Evolutionary conservation across 345 rosid species (phyloP), one percentile per base, ranked within the genome.

Genomic region (Eucalyptus viminalis): DNA sequence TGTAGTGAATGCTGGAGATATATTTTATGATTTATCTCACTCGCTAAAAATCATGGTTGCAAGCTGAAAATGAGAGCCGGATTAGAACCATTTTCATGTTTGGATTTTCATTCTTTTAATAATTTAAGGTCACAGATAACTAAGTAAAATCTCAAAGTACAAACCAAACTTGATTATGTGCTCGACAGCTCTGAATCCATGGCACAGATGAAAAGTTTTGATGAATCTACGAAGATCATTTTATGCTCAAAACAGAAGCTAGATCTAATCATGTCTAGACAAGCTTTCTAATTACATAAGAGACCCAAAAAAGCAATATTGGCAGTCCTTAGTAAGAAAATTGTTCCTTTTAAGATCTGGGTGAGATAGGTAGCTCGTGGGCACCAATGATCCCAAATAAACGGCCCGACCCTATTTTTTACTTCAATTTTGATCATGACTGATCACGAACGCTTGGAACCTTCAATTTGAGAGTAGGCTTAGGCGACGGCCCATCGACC

Each of bases 231-330:
- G 31, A 31, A 31, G 43, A 31, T 31, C 3, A 34, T 34, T 67
- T 16, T 2, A 15, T 56, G 0, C 43, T n/a, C 40, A 1, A 16
- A 2, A 9, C 1, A 6, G 0, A 31, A 21, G 2, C 4, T 34
- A 5, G 45, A 72, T 0, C 81, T 4, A 37, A 72, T 34, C 25
- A 34, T 19, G 81, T 72, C 5, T 19, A 19, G 8, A 72, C 8
- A 34, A 4, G 81, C 81, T 43, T 25, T 72, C 14, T 6, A 10
- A 17, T 34, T 2, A 72, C 44, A 9, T 2, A 9, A 34, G 7
- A 10, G 8, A 34, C 45, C 25, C 81, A 34, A 19, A 34, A 67
- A 17, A 56, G 62, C 7, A 69, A 69, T 17, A 17, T 3, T 1
- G 13, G 43, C 7, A 2, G 40, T 1, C 43, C 43, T 67, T 9